Evolutionary conservation across 441 rosid genomes (phyloP).

Genomic region (Rhodomyrtus psidioides): DNA sequence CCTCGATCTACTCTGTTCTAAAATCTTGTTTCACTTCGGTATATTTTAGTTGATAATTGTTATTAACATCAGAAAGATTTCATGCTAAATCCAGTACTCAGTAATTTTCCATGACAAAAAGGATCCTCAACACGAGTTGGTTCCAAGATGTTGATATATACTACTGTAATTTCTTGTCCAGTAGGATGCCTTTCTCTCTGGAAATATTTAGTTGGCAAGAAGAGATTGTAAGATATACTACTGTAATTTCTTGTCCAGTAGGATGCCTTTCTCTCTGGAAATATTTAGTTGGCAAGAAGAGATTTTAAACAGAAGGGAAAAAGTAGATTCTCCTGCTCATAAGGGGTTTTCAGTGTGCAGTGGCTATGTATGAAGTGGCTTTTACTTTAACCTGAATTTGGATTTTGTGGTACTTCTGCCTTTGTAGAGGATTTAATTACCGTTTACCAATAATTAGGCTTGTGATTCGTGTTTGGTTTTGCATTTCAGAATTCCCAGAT

Average conservation of each 20-base stretch:
- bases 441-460: not conserved
- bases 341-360: not conserved
- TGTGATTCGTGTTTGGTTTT: conserved; percentile 2
- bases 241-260: too few relatives aligned
- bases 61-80: not conserved
- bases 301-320: not conserved
- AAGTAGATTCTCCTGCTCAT: not conserved
- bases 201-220: too few relatives aligned
- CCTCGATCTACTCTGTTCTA: not conserved
- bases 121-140: not conserved
- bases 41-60: not conserved
- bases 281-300: too few relatives aligned
- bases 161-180: too few relatives aligned
- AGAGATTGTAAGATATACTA: too few relatives aligned
- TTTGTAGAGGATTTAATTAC: not conserved
- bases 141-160: not conserved
- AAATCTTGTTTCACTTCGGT: not conserved
- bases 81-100: not conserved
- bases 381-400: not conserved
- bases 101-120: not conserved
- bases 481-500: conserved; percentile 76
- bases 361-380: not conserved
- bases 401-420: not conserved
- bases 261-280: too few relatives aligned
- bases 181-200: too few relatives aligned